A percentile compares a stretch with the other conserved stretches of the same genome.
Evolutionary conservation across 2,329 filamentous ascomycete species (phyloP).

Genomic region (Alternaria atra): DNA sequence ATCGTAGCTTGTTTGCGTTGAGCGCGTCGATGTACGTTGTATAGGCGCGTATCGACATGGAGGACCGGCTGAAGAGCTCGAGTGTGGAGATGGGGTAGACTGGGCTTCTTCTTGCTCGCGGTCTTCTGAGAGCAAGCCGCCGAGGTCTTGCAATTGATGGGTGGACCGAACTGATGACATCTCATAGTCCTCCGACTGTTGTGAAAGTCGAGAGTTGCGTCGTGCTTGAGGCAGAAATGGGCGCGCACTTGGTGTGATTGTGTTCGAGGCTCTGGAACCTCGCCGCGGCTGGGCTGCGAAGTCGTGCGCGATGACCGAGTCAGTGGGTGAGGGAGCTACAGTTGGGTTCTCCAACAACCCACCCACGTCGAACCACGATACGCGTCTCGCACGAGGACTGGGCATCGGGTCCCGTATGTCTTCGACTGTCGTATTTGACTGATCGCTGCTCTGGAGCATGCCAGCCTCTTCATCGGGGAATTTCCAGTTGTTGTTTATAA

Average conservation of each 20-base stretch:
- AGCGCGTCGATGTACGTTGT: slow-evolving; percentile 33
- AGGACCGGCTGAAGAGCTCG: slow-evolving; percentile 24
- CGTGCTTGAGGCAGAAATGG: slow-evolving; percentile 36
- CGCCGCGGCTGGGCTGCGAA: slow-evolving; percentile 50
- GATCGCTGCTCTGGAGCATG: slow-evolving; percentile 29
- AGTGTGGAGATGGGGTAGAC: slow-evolving; percentile 23
- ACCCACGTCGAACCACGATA: slow-evolving; percentile 88
- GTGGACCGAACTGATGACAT: slow-evolving; percentile 34
- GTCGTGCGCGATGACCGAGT: slow-evolving; percentile 53
- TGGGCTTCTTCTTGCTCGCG: slow-evolving; percentile 29
- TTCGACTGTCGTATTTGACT: slow-evolving; percentile 31
- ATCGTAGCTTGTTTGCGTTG: slow-evolving; percentile 34
- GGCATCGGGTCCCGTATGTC: slow-evolving; percentile 48
- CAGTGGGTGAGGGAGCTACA: slow-evolving; percentile 42
- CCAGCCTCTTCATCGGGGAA: slow-evolving; percentile 39
- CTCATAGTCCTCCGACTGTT: slow-evolving; percentile 47
- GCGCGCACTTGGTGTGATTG: slow-evolving; percentile 33
- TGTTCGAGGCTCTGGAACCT: slow-evolving; percentile 44
- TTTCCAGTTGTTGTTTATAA: slow-evolving; percentile 44
- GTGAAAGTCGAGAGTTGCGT: slow-evolving; percentile 45
- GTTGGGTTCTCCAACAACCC: slow-evolving; percentile 69
- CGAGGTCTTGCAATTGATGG: slow-evolving; percentile 38
- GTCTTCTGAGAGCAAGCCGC: slow-evolving; percentile 37
- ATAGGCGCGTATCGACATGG: slow-evolving; percentile 17
- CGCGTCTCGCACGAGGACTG: slow-evolving; percentile 58